Base-by-base conservation (phyloP, 768 basidiomycete species). In the Russula brevipes region DNA sequence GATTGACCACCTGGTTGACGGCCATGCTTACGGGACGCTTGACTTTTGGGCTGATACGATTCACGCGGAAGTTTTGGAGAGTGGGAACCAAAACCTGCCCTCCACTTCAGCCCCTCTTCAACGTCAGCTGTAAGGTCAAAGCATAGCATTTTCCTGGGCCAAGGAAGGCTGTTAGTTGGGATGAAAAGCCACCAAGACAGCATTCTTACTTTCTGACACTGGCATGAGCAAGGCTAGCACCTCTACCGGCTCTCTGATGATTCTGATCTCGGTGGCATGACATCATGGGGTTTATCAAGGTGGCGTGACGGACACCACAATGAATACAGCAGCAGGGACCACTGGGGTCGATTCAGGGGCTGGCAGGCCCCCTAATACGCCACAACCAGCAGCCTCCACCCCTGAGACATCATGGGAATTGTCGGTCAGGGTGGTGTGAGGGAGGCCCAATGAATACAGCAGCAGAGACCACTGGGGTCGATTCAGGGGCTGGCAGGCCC, bases 121-220 rank as follows among this genome's bases (percentile, higher is more conserved):
- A 73, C 88, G 96, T 96, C 46, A 95, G 76, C 66, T 92, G 89
- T 19, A 98, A 78, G 5, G 93, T 95, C 42, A 93, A 74, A 9
- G 94, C 94, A 69, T 97, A 98, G 58, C 94, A 85, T 70, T 92
- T 92, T 12, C 93, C 94, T 31, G 94, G 94, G 63, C 94, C 94
- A n/a, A 94, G 70, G 5, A 30, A 57, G 31, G 44, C 38, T 54
- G 62, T 50, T 58, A 66, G 59, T 66, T 66, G 57, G 57, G 50
- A 50, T 47, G 38, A 41, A 50, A n/a, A n/a, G n/a, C n/a, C 45
- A 55, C 33, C 24, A 58, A 51, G 49, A 54, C 44, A 39, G 51
- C 56, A 30, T 36, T 74, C 85, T 70, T 72, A 95, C 94, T 88
- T 73, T 87, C 83, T 1, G 89, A 83, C n/a, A n/a, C n/a, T n/a